A percentile compares a stretch with the other conserved stretches of the same genome.
phyloP scores from a whole-genome alignment of 441 rosid genomes.

The Aquilaria agallochum region DNA sequence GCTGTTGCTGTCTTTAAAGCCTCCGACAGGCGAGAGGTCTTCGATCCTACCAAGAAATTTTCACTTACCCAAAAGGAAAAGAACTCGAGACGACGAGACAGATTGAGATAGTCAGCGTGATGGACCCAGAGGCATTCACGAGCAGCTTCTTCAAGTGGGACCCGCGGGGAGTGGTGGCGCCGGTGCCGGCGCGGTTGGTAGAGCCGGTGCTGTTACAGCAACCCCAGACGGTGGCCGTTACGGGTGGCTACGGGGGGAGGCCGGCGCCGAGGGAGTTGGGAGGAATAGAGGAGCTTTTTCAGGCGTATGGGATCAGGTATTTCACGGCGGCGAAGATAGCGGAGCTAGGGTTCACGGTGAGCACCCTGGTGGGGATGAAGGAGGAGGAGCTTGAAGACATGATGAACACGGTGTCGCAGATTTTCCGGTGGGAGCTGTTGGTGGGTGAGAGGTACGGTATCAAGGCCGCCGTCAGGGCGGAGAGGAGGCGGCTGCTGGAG shows the following conservation, averaged over 20 bases:
- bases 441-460: constrained; percentile 93
- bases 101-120: constrained; percentile 7
- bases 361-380: constrained; percentile 78
- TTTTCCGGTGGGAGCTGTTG: constrained; percentile 86
- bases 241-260: constrained; percentile 31
- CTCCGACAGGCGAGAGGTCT: constrained; percentile 4
- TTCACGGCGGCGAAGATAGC: constrained; percentile 87
- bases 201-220: constrained; percentile 27
- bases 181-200: constrained; percentile 28
- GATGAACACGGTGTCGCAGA: constrained; percentile 88
- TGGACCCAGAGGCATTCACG: constrained; percentile 90
- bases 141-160: constrained; percentile 85
- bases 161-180: constrained; percentile 45
- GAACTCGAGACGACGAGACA: background rate
- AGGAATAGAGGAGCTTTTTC: constrained; percentile 79
- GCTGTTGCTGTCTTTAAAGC: constrained; percentile 28
- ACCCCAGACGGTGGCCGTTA: constrained; percentile 17
- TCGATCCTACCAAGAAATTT: constrained; percentile 14
- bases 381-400: constrained; percentile 97
- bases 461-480: constrained; percentile 91
- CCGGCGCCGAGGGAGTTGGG: constrained; percentile 54
- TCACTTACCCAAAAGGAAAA: constrained; percentile 1
- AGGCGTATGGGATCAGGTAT: constrained; percentile 78
- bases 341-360: constrained; percentile 90
- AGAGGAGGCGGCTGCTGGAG: constrained; percentile 66